phyloP scores from a whole-genome alignment of 176 grass and related monocot species.

The Lolium multiflorum region DNA sequence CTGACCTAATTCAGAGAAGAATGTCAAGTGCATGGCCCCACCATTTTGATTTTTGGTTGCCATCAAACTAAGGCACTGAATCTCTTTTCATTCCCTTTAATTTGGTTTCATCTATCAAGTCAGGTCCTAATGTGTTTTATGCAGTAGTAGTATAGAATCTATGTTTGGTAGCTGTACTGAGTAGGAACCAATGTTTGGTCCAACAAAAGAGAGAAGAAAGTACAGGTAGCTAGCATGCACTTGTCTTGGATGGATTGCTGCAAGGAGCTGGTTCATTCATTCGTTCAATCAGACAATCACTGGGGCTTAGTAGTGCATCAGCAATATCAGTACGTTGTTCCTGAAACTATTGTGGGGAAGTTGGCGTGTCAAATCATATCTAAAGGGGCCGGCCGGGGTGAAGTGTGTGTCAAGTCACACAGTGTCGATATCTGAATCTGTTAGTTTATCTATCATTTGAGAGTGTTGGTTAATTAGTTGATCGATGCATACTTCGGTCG shows the following conservation, averaged over 20 bases:
- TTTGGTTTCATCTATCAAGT: not conserved
- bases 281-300: not conserved
- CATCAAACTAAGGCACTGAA: slow-evolving; percentile 9
- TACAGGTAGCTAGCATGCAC: slow-evolving; percentile 18
- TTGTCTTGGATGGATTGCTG: not conserved
- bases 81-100: not conserved
- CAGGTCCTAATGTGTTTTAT: not conserved
- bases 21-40: not conserved
- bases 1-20: not conserved
- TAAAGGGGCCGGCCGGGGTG: not conserved
- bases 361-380: not conserved
- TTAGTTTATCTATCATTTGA: not conserved
- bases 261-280: not conserved
- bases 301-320: not conserved
- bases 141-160: not conserved
- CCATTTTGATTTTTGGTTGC: slow-evolving; percentile 12
- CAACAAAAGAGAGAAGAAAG: slow-evolving; percentile 16
- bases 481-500: not conserved
- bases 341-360: slow-evolving; percentile 1
- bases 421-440: not conserved
- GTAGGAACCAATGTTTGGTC: slow-evolving; percentile 17
- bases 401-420: slow-evolving; percentile 28
- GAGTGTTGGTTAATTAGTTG: not conserved
- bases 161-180: not conserved
- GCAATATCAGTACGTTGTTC: not conserved